phyloP scores from a whole-genome alignment of 208 protist genomes.

The Strigomonas galati region DNA sequence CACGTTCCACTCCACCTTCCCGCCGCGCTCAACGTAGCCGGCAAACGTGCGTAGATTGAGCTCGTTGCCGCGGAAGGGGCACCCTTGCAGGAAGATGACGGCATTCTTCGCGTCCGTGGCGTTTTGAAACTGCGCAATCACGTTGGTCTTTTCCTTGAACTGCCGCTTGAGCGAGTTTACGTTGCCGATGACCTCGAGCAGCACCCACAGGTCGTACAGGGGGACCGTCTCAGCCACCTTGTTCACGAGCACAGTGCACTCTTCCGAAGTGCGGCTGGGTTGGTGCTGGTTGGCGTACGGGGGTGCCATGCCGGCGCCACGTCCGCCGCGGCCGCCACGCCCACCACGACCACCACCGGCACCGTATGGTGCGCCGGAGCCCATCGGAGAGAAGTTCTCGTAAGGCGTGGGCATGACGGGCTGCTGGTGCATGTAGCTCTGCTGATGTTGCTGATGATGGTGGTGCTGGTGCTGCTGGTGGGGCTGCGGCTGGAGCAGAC shows the following conservation, averaged over 20 bases:
- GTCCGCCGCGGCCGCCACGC: slow-evolving; percentile 24
- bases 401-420: background rate
- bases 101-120: slow-evolving; percentile 54
- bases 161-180: slow-evolving; percentile 81
- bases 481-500: slow-evolving; percentile 21
- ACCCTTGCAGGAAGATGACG: slow-evolving; percentile 69
- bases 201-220: slow-evolving; percentile 79
- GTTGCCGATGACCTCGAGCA: slow-evolving; percentile 89
- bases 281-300: background rate
- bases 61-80: slow-evolving; percentile 56
- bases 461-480: slow-evolving; percentile 12
- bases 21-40: slow-evolving; percentile 64
- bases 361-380: slow-evolving; percentile 22
- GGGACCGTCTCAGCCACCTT: slow-evolving; percentile 60
- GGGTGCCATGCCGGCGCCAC: slow-evolving; percentile 6
- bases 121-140: slow-evolving; percentile 82
- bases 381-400: slow-evolving; percentile 8
- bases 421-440: slow-evolving; percentile 13
- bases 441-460: slow-evolving; percentile 15
- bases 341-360: slow-evolving; percentile 17
- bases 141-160: slow-evolving; percentile 64
- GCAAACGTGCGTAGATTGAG: slow-evolving; percentile 70
- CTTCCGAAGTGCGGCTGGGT: slow-evolving; percentile 14
- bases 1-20: slow-evolving; percentile 67
- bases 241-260: slow-evolving; percentile 64